Percentiles rank a stretch among this genome's conserved stretches.
Evolutionary conservation across 371 early-diverging fungal genomes (phyloP).

Genomic region (Thermomucor indicae-seudaticae): DNA sequence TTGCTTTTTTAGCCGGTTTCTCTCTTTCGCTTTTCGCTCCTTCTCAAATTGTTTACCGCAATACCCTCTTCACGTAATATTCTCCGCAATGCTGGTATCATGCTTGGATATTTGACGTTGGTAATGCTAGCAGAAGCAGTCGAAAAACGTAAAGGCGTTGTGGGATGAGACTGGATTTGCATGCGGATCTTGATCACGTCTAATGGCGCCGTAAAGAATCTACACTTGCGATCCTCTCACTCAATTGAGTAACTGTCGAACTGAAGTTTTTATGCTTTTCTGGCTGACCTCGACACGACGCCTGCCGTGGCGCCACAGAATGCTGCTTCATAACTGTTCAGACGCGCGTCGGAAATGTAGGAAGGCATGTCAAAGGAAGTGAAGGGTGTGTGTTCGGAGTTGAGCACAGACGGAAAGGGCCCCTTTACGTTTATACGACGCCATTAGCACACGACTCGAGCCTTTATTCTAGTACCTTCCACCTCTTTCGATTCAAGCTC

Average conservation of each 20-base stretch:
- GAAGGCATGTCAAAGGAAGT: no score
- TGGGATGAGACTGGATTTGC: slow-evolving; percentile 55
- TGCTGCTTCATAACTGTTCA: slow-evolving; percentile 53
- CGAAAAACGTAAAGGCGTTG: no score
- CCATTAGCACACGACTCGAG: no score
- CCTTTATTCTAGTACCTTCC: no score
- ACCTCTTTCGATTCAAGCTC: no score
- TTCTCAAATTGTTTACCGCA: slow-evolving; percentile 28
- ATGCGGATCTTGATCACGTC: slow-evolving; percentile 92
- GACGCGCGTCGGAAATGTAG: slow-evolving; percentile 40
- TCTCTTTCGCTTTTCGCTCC: background rate
- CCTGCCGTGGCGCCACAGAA: slow-evolving; percentile 71
- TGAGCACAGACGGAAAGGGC: no score
- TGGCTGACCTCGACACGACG: slow-evolving; percentile 52
- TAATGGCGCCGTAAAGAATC: slow-evolving; percentile 78
- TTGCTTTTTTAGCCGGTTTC: background rate
- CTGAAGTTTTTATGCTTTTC: background rate
- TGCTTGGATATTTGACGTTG: slow-evolving; percentile 50
- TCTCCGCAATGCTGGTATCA: slow-evolving; percentile 50
- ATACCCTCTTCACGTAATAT: slow-evolving; percentile 76
- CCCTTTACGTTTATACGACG: no score
- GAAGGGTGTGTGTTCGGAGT: no score
- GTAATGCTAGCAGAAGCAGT: background rate
- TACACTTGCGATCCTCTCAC: slow-evolving; percentile 6
- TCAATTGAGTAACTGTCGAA: background rate